These are phyloP conservation scores for Russula virescens DNA, from an alignment of 768 basidiomycete genomes.

Conservation along the genomic window DNA sequence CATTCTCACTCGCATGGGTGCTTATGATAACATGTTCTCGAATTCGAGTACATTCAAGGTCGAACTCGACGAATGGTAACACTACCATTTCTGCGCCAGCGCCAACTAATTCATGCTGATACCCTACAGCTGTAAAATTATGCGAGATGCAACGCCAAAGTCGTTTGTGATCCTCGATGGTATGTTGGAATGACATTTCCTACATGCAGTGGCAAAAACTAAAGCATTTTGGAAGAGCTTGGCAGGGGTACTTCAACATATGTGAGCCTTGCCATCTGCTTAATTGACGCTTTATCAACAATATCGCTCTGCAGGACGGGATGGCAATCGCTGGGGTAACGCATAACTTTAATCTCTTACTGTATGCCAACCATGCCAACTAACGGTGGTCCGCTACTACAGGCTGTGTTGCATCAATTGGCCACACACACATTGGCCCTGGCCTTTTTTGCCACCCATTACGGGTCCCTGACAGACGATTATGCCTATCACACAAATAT, in stretches of 20 bases:
- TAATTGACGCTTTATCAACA: conserved; percentile 7
- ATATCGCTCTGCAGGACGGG: conserved; percentile 60
- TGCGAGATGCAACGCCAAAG: conserved; percentile 88
- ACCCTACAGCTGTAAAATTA: conserved; percentile 72
- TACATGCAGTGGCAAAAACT: not conserved
- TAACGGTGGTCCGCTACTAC: not conserved
- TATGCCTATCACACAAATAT: conserved; percentile 90
- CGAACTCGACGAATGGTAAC: conserved; percentile 92
- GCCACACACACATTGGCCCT: conserved; percentile 89
- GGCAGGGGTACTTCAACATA: conserved; percentile 95
- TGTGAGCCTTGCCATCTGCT: conserved; percentile 38
- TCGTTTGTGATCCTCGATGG: conserved; percentile 95
- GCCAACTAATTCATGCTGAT: not conserved
- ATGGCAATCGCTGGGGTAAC: conserved; percentile 93
- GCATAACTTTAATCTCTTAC: conserved; percentile 1
- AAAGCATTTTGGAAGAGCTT: conserved; percentile 56
- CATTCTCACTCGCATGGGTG: conserved; percentile 96
- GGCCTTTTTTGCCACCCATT: conserved; percentile 97
- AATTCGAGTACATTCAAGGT: conserved; percentile 97
- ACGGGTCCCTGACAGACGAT: conserved; percentile 92
- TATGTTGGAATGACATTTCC: conserved; percentile 33
- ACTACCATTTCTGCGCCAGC: not conserved
- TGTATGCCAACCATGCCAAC: not conserved
- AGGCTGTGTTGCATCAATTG: conserved; percentile 91
- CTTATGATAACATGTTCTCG: conserved; percentile 96